These are phyloP conservation scores for Botrytis galanthina DNA, from an alignment of 2,329 filamentous ascomycete species.

Conservation along the genomic window DNA sequence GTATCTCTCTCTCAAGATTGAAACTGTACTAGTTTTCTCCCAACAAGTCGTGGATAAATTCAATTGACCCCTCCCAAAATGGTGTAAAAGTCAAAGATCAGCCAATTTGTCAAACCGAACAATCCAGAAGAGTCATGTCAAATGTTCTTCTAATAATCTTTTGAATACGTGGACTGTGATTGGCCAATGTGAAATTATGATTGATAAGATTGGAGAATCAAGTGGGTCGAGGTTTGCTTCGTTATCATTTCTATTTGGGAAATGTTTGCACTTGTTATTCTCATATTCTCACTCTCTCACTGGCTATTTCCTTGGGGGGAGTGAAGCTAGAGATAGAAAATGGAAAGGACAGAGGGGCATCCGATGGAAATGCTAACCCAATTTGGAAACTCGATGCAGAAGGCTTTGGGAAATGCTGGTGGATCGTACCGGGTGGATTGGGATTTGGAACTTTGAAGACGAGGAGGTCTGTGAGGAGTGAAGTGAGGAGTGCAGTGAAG, in stretches of 20 bases:
- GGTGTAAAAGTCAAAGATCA: background rate
- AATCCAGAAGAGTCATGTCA: constrained; percentile 11
- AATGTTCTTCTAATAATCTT: background rate
- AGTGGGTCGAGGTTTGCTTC: constrained; percentile 4
- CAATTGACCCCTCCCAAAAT: background rate
- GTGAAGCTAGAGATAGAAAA: background rate
- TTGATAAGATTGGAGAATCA: constrained; percentile 4
- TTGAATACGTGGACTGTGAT: background rate
- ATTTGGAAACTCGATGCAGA: constrained; percentile 5
- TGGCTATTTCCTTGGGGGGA: background rate
- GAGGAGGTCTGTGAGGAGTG: background rate
- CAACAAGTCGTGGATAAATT: background rate
- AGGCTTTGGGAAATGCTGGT: background rate
- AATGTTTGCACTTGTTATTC: background rate
- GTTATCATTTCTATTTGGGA: background rate
- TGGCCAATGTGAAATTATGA: background rate
- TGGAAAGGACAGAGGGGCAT: background rate
- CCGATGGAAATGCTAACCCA: background rate
- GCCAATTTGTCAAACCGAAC: constrained; percentile 7
- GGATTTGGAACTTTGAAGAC: background rate
- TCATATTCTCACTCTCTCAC: background rate
- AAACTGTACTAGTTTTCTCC: background rate
- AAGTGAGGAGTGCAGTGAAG: background rate
- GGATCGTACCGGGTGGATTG: background rate
- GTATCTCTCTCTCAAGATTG: background rate